Percentiles rank a stretch among this genome's conserved stretches.
Evolutionary conservation across 768 basidiomycete genomes (phyloP).

Genomic region (Pleurotus cornucopiae): DNA sequence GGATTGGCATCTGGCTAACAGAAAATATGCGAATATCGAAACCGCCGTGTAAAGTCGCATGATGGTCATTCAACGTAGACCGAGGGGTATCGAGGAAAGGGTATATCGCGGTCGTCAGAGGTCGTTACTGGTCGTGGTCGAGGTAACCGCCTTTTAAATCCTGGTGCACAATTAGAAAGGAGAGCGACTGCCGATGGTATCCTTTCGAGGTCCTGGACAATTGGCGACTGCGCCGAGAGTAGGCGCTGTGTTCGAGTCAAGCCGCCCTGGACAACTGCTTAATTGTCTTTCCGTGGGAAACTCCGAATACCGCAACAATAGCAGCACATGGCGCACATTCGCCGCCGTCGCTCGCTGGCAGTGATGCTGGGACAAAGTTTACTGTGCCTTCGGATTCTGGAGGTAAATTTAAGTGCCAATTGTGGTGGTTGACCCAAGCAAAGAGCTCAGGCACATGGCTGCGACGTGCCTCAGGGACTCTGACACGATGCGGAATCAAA

Average conservation of each 20-base stretch:
- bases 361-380: neutral
- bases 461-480: no score
- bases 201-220: neutral
- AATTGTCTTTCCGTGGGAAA: neutral
- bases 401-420: neutral
- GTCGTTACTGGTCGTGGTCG: neutral
- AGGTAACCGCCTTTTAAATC: neutral
- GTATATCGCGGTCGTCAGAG: constrained; percentile 4
- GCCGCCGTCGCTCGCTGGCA: neutral
- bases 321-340: neutral
- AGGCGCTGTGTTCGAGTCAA: neutral
- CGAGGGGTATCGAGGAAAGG: constrained; percentile 6
- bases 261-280: neutral
- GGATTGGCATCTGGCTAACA: constrained; percentile 14
- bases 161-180: neutral
- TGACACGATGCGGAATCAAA: no score
- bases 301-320: neutral
- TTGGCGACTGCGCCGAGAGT: neutral
- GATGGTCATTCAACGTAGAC: constrained; percentile 16
- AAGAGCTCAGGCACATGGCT: neutral
- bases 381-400: neutral
- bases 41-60: constrained; percentile 21
- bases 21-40: constrained; percentile 16
- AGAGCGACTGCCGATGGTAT: neutral
- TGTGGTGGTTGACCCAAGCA: neutral